Evolutionary conservation across 2,329 filamentous ascomycete genomes (phyloP), one percentile per base, ranked within the genome.

Genomic region (Pyrenophora graminea): DNA sequence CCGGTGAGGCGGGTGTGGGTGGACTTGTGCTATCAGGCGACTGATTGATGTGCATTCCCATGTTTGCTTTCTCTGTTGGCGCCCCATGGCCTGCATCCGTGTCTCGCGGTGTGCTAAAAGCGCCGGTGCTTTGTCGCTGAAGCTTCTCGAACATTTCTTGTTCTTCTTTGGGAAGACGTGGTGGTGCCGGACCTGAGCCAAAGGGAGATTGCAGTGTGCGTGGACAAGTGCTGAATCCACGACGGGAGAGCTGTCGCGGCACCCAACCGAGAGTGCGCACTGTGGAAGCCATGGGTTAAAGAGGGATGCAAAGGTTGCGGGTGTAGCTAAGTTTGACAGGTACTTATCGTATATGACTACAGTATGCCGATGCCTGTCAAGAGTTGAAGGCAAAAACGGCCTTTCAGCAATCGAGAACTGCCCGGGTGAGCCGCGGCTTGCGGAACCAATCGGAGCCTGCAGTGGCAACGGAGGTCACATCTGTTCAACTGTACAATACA

Each of bases 111-210:
- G 83, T 94, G 77, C 78, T 94, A 76, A 84, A 97, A 56, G 76
- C 94, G 57, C 82, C 90, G 59, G 85, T 95, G 61, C 79, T 96
- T 70, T 81, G 80, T 62, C 84, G 84, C 70, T 97, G 91, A 3
- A 97, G 87, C 36, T 86, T 82, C 75, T 97, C 92, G 72, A 94
- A 96, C 59, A 95, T 84, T 71, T 91, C 90, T 78, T 97, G 92
- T 63, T 96, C 87, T 73, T 90, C 86, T 65, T 91, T 86, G 6
- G 93, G 91, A 9, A 97, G 89, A 41, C 91, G 89, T 0, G 91
- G 92, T 13, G 94, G 94, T 6, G 90, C 77, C 19, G 93, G 90
- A 10, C 79, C 79, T 15, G 77, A 42, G 34, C 51, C 51, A 56
- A 74, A 74, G 2, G 63, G 51, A 17, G 61, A 52, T 40, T 51